Evolutionary conservation across 2,329 filamentous ascomycete species (phyloP).

Genomic region (Ilyonectria robusta): DNA sequence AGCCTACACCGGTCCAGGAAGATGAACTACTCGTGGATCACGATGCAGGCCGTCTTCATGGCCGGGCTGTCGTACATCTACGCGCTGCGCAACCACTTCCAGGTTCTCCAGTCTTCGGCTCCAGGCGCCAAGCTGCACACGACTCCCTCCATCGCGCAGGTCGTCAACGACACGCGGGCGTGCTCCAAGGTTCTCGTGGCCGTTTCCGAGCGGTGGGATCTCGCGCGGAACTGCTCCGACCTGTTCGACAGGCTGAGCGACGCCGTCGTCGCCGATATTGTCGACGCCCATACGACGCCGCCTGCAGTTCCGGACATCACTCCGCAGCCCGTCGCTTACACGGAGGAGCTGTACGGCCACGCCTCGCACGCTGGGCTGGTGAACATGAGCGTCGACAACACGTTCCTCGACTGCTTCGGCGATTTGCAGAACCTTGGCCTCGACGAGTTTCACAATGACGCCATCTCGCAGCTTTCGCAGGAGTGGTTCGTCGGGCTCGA

Average conservation of each 20-base stretch:
- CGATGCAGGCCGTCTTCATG: constrained; percentile 63
- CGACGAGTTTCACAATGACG: constrained; percentile 44
- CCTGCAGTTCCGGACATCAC: not conserved
- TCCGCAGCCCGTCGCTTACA: constrained; percentile 19
- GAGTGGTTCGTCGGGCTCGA: constrained; percentile 42
- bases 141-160: constrained; percentile 57
- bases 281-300: constrained; percentile 41
- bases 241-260: constrained; percentile 60
- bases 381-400: constrained; percentile 55
- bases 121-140: constrained; percentile 39
- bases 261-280: constrained; percentile 57
- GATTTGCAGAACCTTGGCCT: constrained; percentile 42
- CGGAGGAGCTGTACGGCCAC: constrained; percentile 7
- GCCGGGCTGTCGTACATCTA: constrained; percentile 62
- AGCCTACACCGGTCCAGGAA: constrained; percentile 59
- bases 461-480: constrained; percentile 45
- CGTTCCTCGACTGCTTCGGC: constrained; percentile 56
- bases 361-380: constrained; percentile 4
- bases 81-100: constrained; percentile 57
- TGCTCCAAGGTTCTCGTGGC: constrained; percentile 62
- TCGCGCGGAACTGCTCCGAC: constrained; percentile 57
- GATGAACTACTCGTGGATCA: constrained; percentile 65
- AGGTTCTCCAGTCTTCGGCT: constrained; percentile 42
- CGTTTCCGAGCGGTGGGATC: constrained; percentile 59
- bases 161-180: constrained; percentile 58